Evolutionary conservation across 805 yeast genomes (phyloP), one percentile per base, ranked within the genome.

Genomic region (Ogataea methylovora): DNA sequence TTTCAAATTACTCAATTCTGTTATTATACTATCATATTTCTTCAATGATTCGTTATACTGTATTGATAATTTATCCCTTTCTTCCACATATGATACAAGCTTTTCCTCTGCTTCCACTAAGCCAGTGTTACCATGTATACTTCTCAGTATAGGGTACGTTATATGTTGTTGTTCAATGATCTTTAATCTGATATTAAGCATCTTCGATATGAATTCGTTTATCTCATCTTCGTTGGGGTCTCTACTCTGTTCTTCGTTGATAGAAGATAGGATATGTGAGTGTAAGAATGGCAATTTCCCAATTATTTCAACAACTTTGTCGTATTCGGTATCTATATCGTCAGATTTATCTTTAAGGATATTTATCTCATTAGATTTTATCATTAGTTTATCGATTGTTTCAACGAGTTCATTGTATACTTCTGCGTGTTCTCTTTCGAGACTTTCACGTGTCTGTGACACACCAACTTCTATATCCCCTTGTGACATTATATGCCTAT

Each of bases 381-480:
- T 34, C 34, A 58, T 37, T 8, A 67, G 40, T 13, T 49, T 42
- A 35, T 67, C 71, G 18, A 65, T 34, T 0, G 52, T 39, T 13
- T 41, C 30, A 4, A 63, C 38, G 11, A 66, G 41, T 15, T 56
- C 51, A n/a, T 44, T 39, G 37, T 65, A 61, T 0, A 57, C 41
- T 19, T 42, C 34, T 0, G 57, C 61, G 35, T 65, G 63, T 37
- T 49, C 49, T 24, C 38, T 31, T 36, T 46, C 54, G n/a, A 48
- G 14, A 6, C 13, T 11, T 13, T 24, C 26, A 22, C 24, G 11
- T 22, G 10, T 22, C 11, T 22, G 24, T n/a, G n/a, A n/a, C n/a
- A n/a, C n/a, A n/a, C n/a, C n/a, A n/a, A n/a, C n/a, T n/a, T n/a
- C n/a, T n/a, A n/a, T n/a, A n/a, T 17, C 10, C 11, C 9, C 13